A percentile compares a stretch with the other conserved stretches of the same genome.
phyloP scores from a whole-genome alignment of 805 yeast species.

The Suhomyces sp. region DNA sequence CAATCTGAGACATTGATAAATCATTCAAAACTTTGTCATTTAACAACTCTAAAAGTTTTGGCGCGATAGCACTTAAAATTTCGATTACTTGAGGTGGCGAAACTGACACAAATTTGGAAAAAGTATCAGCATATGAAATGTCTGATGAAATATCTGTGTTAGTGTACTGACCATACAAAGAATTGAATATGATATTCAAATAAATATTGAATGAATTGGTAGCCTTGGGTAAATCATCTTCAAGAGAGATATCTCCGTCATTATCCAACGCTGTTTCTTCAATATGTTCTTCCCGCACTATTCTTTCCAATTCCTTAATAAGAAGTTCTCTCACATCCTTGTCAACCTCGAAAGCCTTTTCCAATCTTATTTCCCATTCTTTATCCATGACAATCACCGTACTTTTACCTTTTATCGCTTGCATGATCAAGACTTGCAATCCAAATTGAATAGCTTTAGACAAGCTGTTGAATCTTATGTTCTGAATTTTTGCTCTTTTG shows the following conservation, averaged over 20 bases:
- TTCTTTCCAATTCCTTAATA: constrained; percentile 19
- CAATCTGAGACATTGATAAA: constrained; percentile 29
- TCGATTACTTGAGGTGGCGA: constrained; percentile 28
- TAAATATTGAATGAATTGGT: constrained; percentile 19
- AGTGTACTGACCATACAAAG: constrained; percentile 25
- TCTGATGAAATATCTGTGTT: constrained; percentile 17
- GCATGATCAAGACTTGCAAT: constrained; percentile 62
- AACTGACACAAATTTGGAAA: constrained; percentile 33
- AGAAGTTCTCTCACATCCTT: constrained; percentile 40
- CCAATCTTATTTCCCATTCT: constrained; percentile 69
- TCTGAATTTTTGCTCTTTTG: constrained; percentile 7
- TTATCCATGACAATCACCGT: constrained; percentile 68
- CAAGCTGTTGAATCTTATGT: constrained; percentile 25
- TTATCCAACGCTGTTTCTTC: constrained; percentile 14
- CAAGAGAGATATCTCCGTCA: constrained; percentile 4
- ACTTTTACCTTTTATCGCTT: constrained; percentile 49
- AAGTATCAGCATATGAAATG: constrained; percentile 30
- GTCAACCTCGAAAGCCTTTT: constrained; percentile 67
- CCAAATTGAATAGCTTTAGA: constrained; percentile 51
- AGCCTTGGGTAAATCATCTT: neutral
- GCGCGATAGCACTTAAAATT: constrained; percentile 16
- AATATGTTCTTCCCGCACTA: constrained; percentile 17
- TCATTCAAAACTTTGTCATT: constrained; percentile 22
- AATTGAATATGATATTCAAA: constrained; percentile 37
- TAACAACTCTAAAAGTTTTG: constrained; percentile 25